Conservation (phyloP, 768 basidiomycete genomes). For the Termitomyces sp. region DNA sequence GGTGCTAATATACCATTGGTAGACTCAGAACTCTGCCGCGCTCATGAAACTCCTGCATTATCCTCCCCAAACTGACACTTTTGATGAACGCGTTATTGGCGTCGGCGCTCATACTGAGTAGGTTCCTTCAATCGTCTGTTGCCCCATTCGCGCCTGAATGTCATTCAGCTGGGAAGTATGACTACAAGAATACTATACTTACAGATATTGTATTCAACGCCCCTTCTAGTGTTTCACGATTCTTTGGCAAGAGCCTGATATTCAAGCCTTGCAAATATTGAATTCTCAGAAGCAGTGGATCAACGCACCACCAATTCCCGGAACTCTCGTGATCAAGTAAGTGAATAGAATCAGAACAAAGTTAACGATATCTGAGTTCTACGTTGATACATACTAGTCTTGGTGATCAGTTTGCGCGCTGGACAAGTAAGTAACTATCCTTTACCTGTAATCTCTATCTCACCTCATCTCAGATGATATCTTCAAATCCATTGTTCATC, state of each 20-base stretch:
- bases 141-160: not conserved
- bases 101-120: conserved; percentile 78
- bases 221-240: conserved; percentile 70
- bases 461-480: conserved; percentile 58
- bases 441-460: not conserved
- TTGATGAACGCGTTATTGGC: conserved; percentile 53
- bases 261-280: conserved; percentile 76
- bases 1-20: not conserved
- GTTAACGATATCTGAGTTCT: not conserved
- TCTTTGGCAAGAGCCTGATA: conserved; percentile 71
- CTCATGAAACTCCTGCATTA: conserved; percentile 78
- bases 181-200: not conserved
- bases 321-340: conserved; percentile 86
- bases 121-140: conserved; percentile 14
- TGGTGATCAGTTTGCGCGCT: conserved; percentile 83
- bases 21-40: conserved; percentile 77
- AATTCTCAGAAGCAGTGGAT: conserved; percentile 80
- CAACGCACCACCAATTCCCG: conserved; percentile 69
- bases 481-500: conserved; percentile 88
- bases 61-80: conserved; percentile 50
- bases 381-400: conserved; percentile 34
- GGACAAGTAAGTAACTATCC: conserved; percentile 60
- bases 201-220: not conserved
- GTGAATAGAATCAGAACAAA: conserved; percentile 9
- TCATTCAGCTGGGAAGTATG: conserved; percentile 44